Percentiles rank a stretch among this genome's conserved stretches.
These are phyloP conservation scores for Hortiboletus campestris DNA, from an alignment of 768 basidiomycete genomes.

Conservation along the genomic window DNA sequence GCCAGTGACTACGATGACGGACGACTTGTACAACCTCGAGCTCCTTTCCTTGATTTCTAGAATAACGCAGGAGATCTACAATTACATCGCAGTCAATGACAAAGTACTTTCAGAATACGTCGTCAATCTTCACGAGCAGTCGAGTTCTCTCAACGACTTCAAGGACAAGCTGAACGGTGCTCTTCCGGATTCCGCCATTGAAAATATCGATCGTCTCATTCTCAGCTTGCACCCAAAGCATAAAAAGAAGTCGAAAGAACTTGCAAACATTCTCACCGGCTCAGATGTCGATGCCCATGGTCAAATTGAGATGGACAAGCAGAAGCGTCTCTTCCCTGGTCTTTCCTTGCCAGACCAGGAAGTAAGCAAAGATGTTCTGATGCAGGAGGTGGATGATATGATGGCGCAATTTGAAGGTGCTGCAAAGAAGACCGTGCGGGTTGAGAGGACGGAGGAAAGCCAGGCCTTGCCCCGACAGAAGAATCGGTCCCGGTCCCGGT, in stretches of 20 bases:
- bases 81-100: conserved; percentile 82
- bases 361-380: conserved; percentile 71
- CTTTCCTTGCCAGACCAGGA: conserved; percentile 77
- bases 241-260: conserved; percentile 59
- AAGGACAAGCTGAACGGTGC: conserved; percentile 74
- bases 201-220: conserved; percentile 93
- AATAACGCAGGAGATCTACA: conserved; percentile 91
- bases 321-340: conserved; percentile 87
- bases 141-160: conserved; percentile 77
- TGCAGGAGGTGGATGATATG: conserved; percentile 88
- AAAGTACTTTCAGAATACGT: conserved; percentile 95
- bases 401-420: conserved; percentile 72
- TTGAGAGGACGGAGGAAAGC: conserved; percentile 42
- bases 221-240: conserved; percentile 94
- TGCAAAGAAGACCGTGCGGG: conserved; percentile 56
- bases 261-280: conserved; percentile 37
- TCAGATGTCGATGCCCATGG: conserved; percentile 30
- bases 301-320: conserved; percentile 63
- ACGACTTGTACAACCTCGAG: conserved; percentile 92
- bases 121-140: conserved; percentile 83
- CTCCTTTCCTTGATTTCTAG: conserved; percentile 87
- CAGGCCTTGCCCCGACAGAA: conserved; percentile 62
- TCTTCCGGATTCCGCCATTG: conserved; percentile 87
- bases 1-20: conserved; percentile 49
- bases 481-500: conserved; percentile 42